Evolutionary conservation across 768 basidiomycete genomes (phyloP), one percentile per base, ranked within the genome.

Genomic region (Termitomyces sp.): DNA sequence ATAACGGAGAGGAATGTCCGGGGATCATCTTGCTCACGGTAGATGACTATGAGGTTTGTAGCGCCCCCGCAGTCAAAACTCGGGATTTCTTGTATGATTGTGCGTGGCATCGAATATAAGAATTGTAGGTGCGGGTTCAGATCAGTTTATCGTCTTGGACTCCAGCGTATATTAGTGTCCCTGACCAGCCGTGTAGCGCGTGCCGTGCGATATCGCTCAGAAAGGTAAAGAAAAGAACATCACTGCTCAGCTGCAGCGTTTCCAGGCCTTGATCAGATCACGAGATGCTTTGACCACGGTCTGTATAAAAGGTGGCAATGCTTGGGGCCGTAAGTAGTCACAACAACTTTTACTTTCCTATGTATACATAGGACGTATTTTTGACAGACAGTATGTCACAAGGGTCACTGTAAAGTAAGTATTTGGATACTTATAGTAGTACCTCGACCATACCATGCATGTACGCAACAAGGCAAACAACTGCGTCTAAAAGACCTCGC

Each of bases 41-140:
- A 59, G 15, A 59, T 51, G 58, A 59, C 58, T 50, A 59, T 12
- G 42, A 59, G 58, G 50, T 59, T 59, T 38, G 58, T 34, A 51
- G 50, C 58, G 31, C 58, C 58, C 17, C 58, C 58, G 8, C 58
- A 59, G 32, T 59, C 58, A 29, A 59, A 45, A 36, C 58, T 59
- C 8, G 58, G 58, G 38, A 59, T 59, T 52, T 59, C 58, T 15
- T 59, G 58, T 43, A 59, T 32, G 5, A 59, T 59, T 25, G 42
- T 34, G 12, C 58, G 58, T n/a, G 58, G 42, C 49, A 59, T 51
- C 1, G 56, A 37, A 8, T 11, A 8, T 12, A 10, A 7, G 40
- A 42, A 49, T 49, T 2, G 43, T 49, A n/a, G 38, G n/a, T 55
- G 40, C 15, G 31, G 31, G 31, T 34, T 34, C 7, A 20, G n/a